These are phyloP conservation scores for Dryadomyces quercivorus DNA, from an alignment of 2,329 filamentous ascomycete species.

Conservation along the genomic window DNA sequence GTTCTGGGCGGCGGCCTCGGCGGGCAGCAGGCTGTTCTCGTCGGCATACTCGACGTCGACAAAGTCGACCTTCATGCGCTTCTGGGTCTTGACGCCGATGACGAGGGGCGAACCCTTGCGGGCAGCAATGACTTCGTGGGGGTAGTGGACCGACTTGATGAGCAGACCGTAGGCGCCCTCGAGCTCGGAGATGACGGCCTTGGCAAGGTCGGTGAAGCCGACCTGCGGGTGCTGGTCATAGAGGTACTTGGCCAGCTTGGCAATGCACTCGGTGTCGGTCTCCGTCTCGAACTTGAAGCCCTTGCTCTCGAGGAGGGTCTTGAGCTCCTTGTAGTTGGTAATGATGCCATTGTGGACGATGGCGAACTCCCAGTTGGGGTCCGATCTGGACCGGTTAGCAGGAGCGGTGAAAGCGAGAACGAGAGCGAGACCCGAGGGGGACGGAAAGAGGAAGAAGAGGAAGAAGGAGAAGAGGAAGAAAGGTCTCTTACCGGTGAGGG, in stretches of 20 bases:
- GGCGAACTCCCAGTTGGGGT: slow-evolving; percentile 89
- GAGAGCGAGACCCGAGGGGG: too few species aligned
- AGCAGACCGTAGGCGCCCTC: slow-evolving; percentile 95
- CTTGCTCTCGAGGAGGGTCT: slow-evolving; percentile 83
- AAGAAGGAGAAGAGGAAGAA: too few species aligned
- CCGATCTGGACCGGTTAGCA: slow-evolving; percentile 52
- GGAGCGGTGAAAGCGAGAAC: not conserved
- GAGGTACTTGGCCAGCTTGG: slow-evolving; percentile 96
- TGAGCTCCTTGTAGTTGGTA: slow-evolving; percentile 99
- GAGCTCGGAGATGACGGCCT: slow-evolving; percentile 96
- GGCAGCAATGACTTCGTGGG: slow-evolving; percentile 93
- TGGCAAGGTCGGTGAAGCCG: slow-evolving; percentile 91
- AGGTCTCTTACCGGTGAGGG: slow-evolving; percentile 67
- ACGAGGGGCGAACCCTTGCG: slow-evolving; percentile 97
- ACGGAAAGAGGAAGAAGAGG: too few species aligned
- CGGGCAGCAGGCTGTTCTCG: slow-evolving; percentile 70
- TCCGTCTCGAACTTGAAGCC: slow-evolving; percentile 99
- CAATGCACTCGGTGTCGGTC: slow-evolving; percentile 98
- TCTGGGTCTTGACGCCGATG: slow-evolving; percentile 90
- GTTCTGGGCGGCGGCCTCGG: slow-evolving; percentile 92
- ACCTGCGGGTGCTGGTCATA: slow-evolving; percentile 90
- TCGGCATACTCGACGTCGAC: slow-evolving; percentile 97
- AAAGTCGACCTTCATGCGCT: slow-evolving; percentile 99
- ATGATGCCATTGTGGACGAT: slow-evolving; percentile 99
- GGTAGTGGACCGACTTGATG: slow-evolving; percentile 97